Evolutionary conservation across 2,329 filamentous ascomycete genomes (phyloP), one percentile per base, ranked within the genome.

Genomic region (Cercospora canescens): DNA sequence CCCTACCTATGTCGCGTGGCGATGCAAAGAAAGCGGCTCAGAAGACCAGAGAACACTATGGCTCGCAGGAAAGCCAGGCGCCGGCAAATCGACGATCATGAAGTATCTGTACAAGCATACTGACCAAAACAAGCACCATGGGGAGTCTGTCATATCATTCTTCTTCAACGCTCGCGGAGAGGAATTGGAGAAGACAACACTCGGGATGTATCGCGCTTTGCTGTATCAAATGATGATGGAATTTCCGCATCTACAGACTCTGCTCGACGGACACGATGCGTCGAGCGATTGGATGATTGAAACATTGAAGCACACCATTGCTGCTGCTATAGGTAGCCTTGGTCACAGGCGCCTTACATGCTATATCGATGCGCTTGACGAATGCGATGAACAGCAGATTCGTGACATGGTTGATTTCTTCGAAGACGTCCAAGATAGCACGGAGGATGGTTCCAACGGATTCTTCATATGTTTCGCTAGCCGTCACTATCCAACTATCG

Each of bases 181-280:
- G 0, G 34, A 73, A 4, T 71, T 84, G 8, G 83, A 87, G 54
- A 84, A 77, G 60, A 80, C 83, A 0, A 76, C 78, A 0, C 28
- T 74, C 0, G 85, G 86, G 0, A 79, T 88, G 73, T 86, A 85
- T 67, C 78, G 84, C 2, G 84, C 83, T 0, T 62, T 88, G 0
- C 62, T 87, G 0, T 67, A 76, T 1, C 83, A 87, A 41, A 71
- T 87, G 0, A 72, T 87, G 0, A 26, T 76, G 0, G 68, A 73
- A 0, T 64, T 74, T 0, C 73, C 77, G 0, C 73, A 80, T 0
- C 71, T 84, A 0, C 77, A 79, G 60, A 16, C 65, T 0, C 68
- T 79, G 0, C 39, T 83, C 0, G 74, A 80, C 28, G 68, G 57
- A 11, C 2, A 60, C 3, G 26, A 5, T 2, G 9, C 2, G 4